Evolutionary conservation across 768 basidiomycete genomes (phyloP), one percentile per base, ranked within the genome.

Genomic region (Phylloporus sp.): DNA sequence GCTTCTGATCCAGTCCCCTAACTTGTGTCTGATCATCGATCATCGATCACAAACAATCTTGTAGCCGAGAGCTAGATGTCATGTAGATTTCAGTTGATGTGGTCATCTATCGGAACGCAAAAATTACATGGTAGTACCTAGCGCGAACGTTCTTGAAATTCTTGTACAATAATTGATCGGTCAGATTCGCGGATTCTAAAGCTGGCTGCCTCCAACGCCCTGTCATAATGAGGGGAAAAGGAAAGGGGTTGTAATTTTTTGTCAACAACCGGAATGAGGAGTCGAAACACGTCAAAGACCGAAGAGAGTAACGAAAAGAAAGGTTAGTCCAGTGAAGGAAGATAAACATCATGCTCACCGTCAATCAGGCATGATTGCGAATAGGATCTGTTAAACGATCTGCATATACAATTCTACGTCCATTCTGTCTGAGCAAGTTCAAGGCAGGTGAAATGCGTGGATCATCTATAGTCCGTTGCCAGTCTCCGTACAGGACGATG

Each of bases 401-500:
- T 23, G 59, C 56, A 43, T 38, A 53, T 48, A 67, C 45, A 28
- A 77, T 45, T 10, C 35, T 24, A 45, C 72, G 68, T 6, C 72
- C 71, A 24, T 65, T 72, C 12, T 64, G 59, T n/a, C 42, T 51
- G 42, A 81, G 54, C 26, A 60, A 54, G 32, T 70, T 60, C 49
- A 62, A 55, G 41, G 70, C 66, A 5, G 55, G 46, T 26, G 39
- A 59, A 53, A 79, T 78, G 20, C 67, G 71, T n/a, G 67, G 59
- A 55, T 80, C 72, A 0, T 50, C 40, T 8, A 73, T 45, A 29
- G 74, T 70, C 11, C 65, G 56, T 20, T 63, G 66, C 82, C 84
- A 85, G 42, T 80, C 70, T 11, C 83, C 84, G 52, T 81, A 73
- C 18, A 86, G 61, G 24, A 76, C 53, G 4, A 86, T 57, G 13